Evolutionary conservation across 1,139 yeast species (phyloP).

Genomic region (Lodderomyces margitis): DNA sequence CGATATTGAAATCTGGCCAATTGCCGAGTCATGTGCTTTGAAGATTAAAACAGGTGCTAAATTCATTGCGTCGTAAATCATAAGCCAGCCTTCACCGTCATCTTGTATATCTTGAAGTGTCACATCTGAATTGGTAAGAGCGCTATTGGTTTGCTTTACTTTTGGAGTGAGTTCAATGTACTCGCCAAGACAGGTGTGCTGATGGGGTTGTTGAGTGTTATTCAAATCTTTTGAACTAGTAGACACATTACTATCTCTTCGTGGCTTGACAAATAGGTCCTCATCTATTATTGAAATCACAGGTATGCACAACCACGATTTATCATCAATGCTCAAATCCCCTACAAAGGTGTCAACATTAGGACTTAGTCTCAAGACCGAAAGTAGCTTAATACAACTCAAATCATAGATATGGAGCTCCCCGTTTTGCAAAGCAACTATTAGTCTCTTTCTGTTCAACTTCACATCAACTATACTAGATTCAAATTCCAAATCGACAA

Average conservation of each 20-base stretch:
- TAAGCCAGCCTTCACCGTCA: slow-evolving; percentile 39
- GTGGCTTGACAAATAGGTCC: neutral
- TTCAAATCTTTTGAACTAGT: neutral
- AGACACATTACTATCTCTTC: neutral
- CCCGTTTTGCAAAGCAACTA: slow-evolving; percentile 58
- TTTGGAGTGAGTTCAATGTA: slow-evolving; percentile 6
- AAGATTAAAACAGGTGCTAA: slow-evolving; percentile 55
- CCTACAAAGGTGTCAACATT: slow-evolving; percentile 33
- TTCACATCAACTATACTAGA: slow-evolving; percentile 58
- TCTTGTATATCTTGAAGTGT: slow-evolving; percentile 27
- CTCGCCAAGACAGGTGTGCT: neutral
- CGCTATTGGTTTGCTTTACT: neutral
- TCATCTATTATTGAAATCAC: slow-evolving; percentile 16
- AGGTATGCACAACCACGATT: slow-evolving; percentile 45
- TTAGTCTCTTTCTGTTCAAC: slow-evolving; percentile 63
- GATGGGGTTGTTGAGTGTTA: neutral
- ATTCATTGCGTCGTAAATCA: slow-evolving; percentile 60
- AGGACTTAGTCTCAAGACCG: slow-evolving; percentile 54
- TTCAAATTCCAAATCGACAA: slow-evolving; percentile 71
- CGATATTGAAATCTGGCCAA: slow-evolving; percentile 49
- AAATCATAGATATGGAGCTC: slow-evolving; percentile 72
- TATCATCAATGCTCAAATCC: slow-evolving; percentile 50
- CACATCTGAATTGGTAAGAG: slow-evolving; percentile 15
- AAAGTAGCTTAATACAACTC: slow-evolving; percentile 65
- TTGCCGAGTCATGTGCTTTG: slow-evolving; percentile 55